Conservation (phyloP, 2,329 filamentous ascomycete genomes). For the Venturia nashicola region DNA sequence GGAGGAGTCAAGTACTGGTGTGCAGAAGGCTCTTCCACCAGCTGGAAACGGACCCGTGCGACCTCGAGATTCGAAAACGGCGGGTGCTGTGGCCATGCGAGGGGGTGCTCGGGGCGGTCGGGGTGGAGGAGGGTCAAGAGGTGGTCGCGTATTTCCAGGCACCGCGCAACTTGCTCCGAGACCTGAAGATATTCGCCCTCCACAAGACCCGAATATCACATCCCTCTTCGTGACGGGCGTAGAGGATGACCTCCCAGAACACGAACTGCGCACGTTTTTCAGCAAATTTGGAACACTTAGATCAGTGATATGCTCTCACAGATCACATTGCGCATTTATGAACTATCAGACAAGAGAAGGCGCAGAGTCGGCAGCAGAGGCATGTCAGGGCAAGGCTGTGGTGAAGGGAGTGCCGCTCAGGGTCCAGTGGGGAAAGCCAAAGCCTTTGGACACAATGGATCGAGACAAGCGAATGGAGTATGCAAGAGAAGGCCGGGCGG, state of each 20-base stretch:
- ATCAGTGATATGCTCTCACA: constrained; percentile 89
- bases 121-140: constrained; percentile 31
- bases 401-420: constrained; percentile 84
- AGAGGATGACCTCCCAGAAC: constrained; percentile 90
- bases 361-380: constrained; percentile 73
- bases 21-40: constrained; percentile 28
- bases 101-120: constrained; percentile 33
- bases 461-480: constrained; percentile 72
- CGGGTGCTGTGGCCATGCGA: constrained; percentile 31
- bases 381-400: constrained; percentile 77
- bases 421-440: constrained; percentile 86
- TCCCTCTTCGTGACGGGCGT: constrained; percentile 92
- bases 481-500: constrained; percentile 60
- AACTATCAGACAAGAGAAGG: constrained; percentile 79
- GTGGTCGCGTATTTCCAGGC: constrained; percentile 45
- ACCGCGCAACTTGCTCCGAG: constrained; percentile 65
- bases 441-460: constrained; percentile 83
- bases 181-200: constrained; percentile 76
- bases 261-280: constrained; percentile 85
- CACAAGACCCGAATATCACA: constrained; percentile 72
- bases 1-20: constrained; percentile 27
- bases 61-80: constrained; percentile 47
- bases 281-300: constrained; percentile 78
- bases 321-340: constrained; percentile 92
- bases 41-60: constrained; percentile 54